Evolutionary conservation across 2,329 filamentous ascomycete species (phyloP).

Genomic region (Pestalotiopsis sp.): DNA sequence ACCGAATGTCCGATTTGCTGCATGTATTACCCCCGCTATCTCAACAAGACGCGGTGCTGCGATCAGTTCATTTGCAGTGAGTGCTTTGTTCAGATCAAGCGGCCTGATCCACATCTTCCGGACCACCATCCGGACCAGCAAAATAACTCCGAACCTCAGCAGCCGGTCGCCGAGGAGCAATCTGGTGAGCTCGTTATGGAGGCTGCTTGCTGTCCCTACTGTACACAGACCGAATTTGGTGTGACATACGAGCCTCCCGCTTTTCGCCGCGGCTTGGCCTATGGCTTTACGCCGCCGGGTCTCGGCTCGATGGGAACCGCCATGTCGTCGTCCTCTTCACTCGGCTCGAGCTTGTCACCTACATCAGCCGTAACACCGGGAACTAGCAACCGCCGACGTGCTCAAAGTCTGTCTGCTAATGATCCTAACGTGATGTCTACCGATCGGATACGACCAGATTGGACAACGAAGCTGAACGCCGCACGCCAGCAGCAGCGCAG

Average conservation of each 20-base stretch:
- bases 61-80: slow-evolving; percentile 97
- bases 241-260: slow-evolving; percentile 91
- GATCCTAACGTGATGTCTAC: slow-evolving; percentile 88
- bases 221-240: slow-evolving; percentile 90
- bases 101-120: slow-evolving; percentile 75
- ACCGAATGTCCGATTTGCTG: slow-evolving; percentile 95
- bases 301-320: slow-evolving; percentile 61
- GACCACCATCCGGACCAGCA: slow-evolving; percentile 61
- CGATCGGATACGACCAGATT: slow-evolving; percentile 89
- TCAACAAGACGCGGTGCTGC: slow-evolving; percentile 93
- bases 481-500: slow-evolving; percentile 84
- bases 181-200: slow-evolving; percentile 80
- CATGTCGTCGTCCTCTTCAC: slow-evolving; percentile 83
- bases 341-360: slow-evolving; percentile 60
- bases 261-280: slow-evolving; percentile 80
- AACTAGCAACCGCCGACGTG: slow-evolving; percentile 43
- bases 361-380: slow-evolving; percentile 31
- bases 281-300: slow-evolving; percentile 53
- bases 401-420: slow-evolving; percentile 72
- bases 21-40: slow-evolving; percentile 88
- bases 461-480: slow-evolving; percentile 84
- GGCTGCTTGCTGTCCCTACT: slow-evolving; percentile 90
- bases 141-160: slow-evolving; percentile 21
- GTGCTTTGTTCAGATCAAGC: slow-evolving; percentile 96
- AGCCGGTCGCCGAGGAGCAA: slow-evolving; percentile 46